A percentile compares a stretch with the other conserved stretches of the same genome.
These are phyloP conservation scores for Aureobasidium sp. DNA, from an alignment of 2,329 filamentous ascomycete genomes.

Conservation along the genomic window DNA sequence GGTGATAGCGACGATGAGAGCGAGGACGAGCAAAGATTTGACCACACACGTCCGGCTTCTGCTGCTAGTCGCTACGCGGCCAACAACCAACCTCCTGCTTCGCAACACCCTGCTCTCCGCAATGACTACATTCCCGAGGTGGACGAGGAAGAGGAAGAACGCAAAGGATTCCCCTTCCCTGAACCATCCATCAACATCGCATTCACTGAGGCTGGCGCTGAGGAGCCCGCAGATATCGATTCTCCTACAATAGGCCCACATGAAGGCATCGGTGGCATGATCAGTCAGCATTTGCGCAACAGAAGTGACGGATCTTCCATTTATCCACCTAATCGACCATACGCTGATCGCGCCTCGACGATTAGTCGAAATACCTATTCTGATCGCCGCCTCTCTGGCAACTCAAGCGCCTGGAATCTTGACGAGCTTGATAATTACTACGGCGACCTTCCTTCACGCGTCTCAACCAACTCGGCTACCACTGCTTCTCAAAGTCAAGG, in stretches of 20 bases:
- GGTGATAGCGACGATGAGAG: constrained; percentile 36
- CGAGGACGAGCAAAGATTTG: constrained; percentile 23
- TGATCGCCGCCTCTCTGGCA: constrained; percentile 4
- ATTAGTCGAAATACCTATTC: constrained; percentile 8
- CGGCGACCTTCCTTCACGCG: constrained; percentile 30
- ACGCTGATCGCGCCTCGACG: constrained; percentile 30
- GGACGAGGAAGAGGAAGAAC: constrained; percentile 25
- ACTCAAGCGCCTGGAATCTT: constrained; percentile 44
- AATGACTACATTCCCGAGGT: constrained; percentile 21
- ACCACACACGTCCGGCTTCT: background rate
- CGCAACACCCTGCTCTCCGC: constrained; percentile 30
- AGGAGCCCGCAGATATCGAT: constrained; percentile 42
- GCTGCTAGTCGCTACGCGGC: constrained; percentile 28
- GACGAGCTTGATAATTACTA: constrained; percentile 42
- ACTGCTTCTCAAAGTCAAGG: background rate
- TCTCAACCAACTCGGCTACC: constrained; percentile 31
- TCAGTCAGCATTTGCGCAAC: constrained; percentile 60
- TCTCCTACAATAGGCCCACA: constrained; percentile 73
- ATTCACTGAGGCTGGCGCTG: constrained; percentile 18
- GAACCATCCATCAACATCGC: constrained; percentile 6
- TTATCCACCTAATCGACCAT: constrained; percentile 47
- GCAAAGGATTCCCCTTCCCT: constrained; percentile 5
- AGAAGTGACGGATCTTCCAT: constrained; percentile 78
- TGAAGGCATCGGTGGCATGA: constrained; percentile 54
- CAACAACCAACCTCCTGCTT: constrained; percentile 27